Percentiles rank a stretch among this genome's conserved stretches.
Conservation (phyloP, 2,329 filamentous ascomycete genomes). For the Periconia macrospinosa region DNA sequence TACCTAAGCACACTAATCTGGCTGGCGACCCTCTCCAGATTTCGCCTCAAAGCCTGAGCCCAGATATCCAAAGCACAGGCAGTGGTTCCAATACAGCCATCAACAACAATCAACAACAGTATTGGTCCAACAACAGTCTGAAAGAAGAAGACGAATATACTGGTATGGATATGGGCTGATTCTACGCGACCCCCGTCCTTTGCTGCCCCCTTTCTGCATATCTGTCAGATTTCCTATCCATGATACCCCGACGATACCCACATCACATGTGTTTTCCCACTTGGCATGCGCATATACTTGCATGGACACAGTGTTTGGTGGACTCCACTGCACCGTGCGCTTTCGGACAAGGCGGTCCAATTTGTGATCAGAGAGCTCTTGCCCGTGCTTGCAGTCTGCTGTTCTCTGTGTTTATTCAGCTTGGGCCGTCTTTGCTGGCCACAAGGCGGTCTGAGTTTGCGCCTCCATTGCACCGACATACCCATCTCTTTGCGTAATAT, state of each 20-base stretch:
- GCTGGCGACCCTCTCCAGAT: conserved; percentile 74
- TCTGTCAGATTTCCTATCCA: conserved; percentile 26
- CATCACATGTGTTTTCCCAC: conserved; percentile 29
- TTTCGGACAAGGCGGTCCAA: background rate
- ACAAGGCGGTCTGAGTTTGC: conserved; percentile 27
- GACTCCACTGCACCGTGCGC: conserved; percentile 1
- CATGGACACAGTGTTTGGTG: conserved; percentile 9
- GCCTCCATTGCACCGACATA: conserved; percentile 25
- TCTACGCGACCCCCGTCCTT: conserved; percentile 9
- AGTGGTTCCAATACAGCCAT: conserved; percentile 56
- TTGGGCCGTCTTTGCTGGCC: conserved; percentile 37
- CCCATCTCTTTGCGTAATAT: conserved; percentile 38
- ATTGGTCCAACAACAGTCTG: conserved; percentile 64
- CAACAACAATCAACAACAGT: conserved; percentile 50
- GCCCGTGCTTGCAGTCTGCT: conserved; percentile 8
- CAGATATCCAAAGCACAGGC: conserved; percentile 64
- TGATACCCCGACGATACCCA: conserved; percentile 32
- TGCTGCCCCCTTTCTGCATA: conserved; percentile 16
- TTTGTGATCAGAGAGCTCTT: background rate
- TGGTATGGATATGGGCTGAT: conserved; percentile 67
- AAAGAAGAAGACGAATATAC: conserved; percentile 91
- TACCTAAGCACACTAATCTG: conserved; percentile 91
- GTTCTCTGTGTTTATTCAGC: conserved; percentile 8
- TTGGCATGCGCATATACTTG: conserved; percentile 29
- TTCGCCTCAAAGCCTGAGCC: conserved; percentile 60